phyloP scores from a whole-genome alignment of 169 alveolate genomes.

The Eimeria mitis region DNA sequence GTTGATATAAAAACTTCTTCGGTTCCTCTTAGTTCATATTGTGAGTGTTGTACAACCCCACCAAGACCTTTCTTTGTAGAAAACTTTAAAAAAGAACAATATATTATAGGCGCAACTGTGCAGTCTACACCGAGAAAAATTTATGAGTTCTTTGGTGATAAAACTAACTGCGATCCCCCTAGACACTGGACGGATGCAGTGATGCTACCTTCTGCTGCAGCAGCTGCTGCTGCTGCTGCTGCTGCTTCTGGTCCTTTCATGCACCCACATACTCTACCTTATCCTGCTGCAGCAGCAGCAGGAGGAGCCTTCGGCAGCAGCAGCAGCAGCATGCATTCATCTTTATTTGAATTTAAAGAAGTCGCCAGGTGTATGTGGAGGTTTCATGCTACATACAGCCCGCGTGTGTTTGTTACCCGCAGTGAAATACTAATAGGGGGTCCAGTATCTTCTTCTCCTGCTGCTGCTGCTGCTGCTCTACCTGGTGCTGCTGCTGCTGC shows the following conservation, averaged over 20 bases:
- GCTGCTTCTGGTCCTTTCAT: not conserved
- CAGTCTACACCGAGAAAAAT: not conserved
- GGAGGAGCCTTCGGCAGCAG: not conserved
- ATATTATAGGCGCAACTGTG: not conserved
- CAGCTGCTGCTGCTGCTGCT: not conserved
- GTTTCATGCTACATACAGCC: not conserved
- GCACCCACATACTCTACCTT: too few species aligned
- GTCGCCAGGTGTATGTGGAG: not conserved
- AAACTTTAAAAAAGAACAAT: not conserved
- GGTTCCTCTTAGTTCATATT: not conserved
- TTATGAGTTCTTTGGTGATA: not conserved
- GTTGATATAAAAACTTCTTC: not conserved
- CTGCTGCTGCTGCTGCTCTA: not conserved
- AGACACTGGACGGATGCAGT: not conserved
- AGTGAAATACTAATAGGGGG: not conserved
- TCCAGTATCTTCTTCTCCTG: not conserved
- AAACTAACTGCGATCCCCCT: not conserved
- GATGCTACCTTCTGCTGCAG: too few species aligned
- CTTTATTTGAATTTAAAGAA: slow-evolving; percentile 5
- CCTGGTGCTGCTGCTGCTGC: not conserved
- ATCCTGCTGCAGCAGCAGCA: not conserved
- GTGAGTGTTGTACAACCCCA: not conserved
- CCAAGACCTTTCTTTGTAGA: not conserved
- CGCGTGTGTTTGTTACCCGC: slow-evolving; percentile 6
- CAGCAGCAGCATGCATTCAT: not conserved